These are phyloP conservation scores for Cladosporium sp. DNA, from an alignment of 2,329 filamentous ascomycete species.

Conservation along the genomic window DNA sequence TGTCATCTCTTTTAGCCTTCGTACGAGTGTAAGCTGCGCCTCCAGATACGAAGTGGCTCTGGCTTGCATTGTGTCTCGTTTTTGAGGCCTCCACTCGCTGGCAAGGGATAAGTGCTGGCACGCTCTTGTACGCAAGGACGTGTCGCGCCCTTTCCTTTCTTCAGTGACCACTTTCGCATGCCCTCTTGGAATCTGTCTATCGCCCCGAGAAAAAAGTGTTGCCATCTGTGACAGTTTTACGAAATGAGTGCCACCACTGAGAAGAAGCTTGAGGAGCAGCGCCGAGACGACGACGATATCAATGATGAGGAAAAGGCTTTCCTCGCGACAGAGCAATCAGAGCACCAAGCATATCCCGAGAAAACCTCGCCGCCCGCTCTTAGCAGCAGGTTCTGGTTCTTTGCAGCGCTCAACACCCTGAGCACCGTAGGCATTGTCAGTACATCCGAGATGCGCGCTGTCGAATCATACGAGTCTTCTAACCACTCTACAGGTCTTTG, in stretches of 20 bases:
- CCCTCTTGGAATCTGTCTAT: not conserved
- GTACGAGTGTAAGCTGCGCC: conserved; percentile 16
- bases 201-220: not conserved
- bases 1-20: conserved; percentile 13
- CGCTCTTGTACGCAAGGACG: conserved; percentile 1
- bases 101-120: conserved; percentile 10
- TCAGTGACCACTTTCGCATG: not conserved
- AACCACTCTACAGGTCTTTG: conserved; percentile 54
- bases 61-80: conserved; percentile 13
- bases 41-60: conserved; percentile 14
- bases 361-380: not conserved
- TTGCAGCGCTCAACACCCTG: conserved; percentile 19
- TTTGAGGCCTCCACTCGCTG: not conserved
- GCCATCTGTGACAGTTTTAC: not conserved
- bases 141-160: conserved; percentile 1
- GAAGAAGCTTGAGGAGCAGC: conserved; percentile 1
- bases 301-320: conserved; percentile 5
- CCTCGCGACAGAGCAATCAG: not conserved
- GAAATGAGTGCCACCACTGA: not conserved
- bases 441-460: not conserved
- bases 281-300: not conserved
- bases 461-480: not conserved
- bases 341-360: conserved; percentile 7
- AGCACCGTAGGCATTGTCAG: conserved; percentile 23
- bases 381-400: conserved; percentile 19